Base-by-base conservation (phyloP, 2,329 filamentous ascomycete species). In the Fusarium xyrophilum region DNA sequence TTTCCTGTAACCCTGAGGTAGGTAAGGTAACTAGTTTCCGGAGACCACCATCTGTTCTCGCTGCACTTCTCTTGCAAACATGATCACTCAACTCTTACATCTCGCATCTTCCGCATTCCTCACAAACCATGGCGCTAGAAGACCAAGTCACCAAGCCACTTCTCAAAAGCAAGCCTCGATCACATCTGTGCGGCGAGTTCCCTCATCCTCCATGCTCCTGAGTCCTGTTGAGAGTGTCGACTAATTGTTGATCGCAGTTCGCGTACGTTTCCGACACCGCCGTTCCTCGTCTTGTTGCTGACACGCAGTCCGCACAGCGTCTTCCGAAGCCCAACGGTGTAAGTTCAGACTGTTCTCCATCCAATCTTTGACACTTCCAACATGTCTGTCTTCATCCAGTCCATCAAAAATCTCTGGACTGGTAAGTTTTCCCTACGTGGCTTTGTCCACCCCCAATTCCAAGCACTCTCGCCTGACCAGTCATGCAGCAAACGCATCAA, bases 401-500 rank as follows among this genome's bases (percentile, higher is more conserved):
- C 10, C 1, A 1, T 3, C 1, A 3, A 5, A 23, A 42, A 0
- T 15, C 15, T 23, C 21, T 5, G 17, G 5, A 23, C 15, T 12
- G 2, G 23, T 43, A 43, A 43, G 23, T 43, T 27, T 43, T 5
- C 40, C 40, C 40, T 43, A 1, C 12, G 17, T 42, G 23, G 42
- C 42, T 44, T 30, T 0, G 6, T 21, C 27, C 43, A 17, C 7
- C 5, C 19, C 14, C n/a, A 28, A 21, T 17, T 46, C 27, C n/a
- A 46, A 46, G 43, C 43, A 46, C 43, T 46, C 27, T 30, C 43
- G 2, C 10, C 43, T 46, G n/a, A 46, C 27, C 27, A 12, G 27
- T 46, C 14, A 6, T 46, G 6, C 9, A 46, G 27, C 0, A 1
- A 21, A 15, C n/a, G 7, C 1, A 15, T 7, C 13, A 8, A 3